Percentiles rank a stretch among this genome's conserved stretches.
Conservation (phyloP, 129 eudicot species). For the Cynara cardunculus region DNA sequence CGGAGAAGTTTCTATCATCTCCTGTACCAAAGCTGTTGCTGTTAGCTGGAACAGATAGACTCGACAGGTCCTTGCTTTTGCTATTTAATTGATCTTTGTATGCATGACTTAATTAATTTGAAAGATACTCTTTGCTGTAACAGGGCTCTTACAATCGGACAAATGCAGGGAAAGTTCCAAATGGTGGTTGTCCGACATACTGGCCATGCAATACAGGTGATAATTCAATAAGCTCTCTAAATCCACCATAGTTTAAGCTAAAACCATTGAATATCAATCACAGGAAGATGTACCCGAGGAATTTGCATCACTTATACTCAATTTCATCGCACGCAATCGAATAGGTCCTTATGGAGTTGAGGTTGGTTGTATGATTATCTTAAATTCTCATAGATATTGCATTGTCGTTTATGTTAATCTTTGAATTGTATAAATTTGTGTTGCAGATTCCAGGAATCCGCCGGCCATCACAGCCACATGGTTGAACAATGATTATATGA, state of each 20-base stretch:
- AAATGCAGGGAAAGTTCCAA: conserved; percentile 99
- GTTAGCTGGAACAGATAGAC: conserved; percentile 96
- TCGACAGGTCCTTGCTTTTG: conserved; percentile 60
- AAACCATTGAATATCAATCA: conserved; percentile 19
- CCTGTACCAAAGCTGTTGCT: conserved; percentile 89
- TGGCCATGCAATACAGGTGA: conserved; percentile 98
- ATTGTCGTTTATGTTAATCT: background rate
- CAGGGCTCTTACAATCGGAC: conserved; percentile 99
- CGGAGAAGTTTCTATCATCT: conserved; percentile 72
- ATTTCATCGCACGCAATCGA: conserved; percentile 73
- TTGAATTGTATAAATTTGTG: background rate
- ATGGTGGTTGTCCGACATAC: conserved; percentile 96
- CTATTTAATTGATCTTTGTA: background rate
- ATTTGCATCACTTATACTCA: conserved; percentile 68
- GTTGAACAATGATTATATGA: conserved; percentile 15
- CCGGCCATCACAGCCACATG: conserved; percentile 30
- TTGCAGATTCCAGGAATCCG: conserved; percentile 49
- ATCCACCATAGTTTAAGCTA: background rate
- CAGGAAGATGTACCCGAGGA: conserved; percentile 99
- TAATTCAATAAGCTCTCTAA: background rate
- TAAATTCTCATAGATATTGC: background rate
- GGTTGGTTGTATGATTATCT: conserved; percentile 48
- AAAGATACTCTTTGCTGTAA: conserved; percentile 11
- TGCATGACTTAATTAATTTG: background rate
- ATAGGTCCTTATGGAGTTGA: conserved; percentile 90